A percentile compares a stretch with the other conserved stretches of the same genome.
Evolutionary conservation across 768 basidiomycete species (phyloP).

Genomic region (Auricularia heimuer): DNA sequence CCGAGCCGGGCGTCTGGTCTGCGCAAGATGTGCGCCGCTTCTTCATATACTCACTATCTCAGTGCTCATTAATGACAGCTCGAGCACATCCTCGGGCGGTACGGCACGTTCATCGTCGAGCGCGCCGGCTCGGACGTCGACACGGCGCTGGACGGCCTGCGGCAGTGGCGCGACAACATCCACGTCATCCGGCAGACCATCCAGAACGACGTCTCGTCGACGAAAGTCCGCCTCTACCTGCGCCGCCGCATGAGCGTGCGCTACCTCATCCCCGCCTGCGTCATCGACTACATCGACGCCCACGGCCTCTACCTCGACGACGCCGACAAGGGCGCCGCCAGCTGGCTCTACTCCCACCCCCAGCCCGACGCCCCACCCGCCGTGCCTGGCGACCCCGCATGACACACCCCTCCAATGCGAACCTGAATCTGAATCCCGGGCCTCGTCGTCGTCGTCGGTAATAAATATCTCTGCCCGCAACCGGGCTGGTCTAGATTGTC

Average conservation of each 20-base stretch:
- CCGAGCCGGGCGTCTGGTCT: conserved; percentile 96
- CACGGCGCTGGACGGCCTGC: conserved; percentile 65
- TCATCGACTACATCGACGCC: conserved; percentile 91
- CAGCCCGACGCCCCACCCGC: background rate
- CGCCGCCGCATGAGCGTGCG: conserved; percentile 73
- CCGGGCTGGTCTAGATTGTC: too few relatives aligned
- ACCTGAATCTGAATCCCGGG: background rate
- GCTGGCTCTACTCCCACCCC: background rate
- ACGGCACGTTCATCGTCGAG: conserved; percentile 92
- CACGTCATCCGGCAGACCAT: conserved; percentile 89
- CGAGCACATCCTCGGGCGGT: conserved; percentile 91
- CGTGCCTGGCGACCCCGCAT: background rate
- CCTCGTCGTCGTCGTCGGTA: too few relatives aligned
- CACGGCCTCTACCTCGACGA: conserved; percentile 39
- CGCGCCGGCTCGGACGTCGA: conserved; percentile 89
- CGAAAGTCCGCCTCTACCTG: conserved; percentile 75
- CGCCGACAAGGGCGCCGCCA: background rate
- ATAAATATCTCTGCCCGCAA: too few relatives aligned
- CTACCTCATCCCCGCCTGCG: conserved; percentile 83
- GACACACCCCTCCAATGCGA: background rate
- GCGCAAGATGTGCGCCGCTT: conserved; percentile 68
- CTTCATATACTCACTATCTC: background rate
- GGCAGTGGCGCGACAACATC: conserved; percentile 73
- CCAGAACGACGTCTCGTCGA: conserved; percentile 94
- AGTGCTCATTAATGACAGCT: conserved; percentile 41